These are phyloP conservation scores for Metschnikowia lachancei DNA, from an alignment of 805 yeast genomes.

Conservation along the genomic window DNA sequence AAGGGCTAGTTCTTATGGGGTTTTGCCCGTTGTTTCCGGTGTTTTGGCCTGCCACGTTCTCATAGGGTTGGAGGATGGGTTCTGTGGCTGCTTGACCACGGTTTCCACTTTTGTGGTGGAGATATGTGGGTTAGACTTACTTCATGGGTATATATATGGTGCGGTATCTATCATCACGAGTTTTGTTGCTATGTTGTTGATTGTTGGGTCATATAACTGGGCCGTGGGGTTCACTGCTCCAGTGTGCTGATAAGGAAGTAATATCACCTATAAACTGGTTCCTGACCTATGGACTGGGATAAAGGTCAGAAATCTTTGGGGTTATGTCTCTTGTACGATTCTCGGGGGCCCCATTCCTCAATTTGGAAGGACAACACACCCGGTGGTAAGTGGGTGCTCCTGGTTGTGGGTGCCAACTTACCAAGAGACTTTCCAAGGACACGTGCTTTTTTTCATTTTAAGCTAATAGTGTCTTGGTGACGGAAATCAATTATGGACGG, in stretches of 20 bases:
- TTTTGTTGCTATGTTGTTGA: conserved; percentile 51
- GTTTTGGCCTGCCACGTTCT: conserved; percentile 49
- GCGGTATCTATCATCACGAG: conserved; percentile 44
- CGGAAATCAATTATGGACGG: too few relatives aligned
- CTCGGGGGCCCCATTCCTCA: too few relatives aligned
- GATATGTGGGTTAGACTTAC: conserved; percentile 35
- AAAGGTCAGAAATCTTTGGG: too few relatives aligned
- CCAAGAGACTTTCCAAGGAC: too few relatives aligned
- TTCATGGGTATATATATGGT: conserved; percentile 51
- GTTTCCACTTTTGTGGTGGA: conserved; percentile 78
- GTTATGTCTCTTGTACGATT: too few relatives aligned
- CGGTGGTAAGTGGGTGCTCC: too few relatives aligned
- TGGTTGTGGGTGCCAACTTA: too few relatives aligned
- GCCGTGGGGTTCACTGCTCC: conserved; percentile 41
- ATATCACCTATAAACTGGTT: too few relatives aligned
- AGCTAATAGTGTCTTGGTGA: too few relatives aligned
- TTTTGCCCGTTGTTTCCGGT: conserved; percentile 28
- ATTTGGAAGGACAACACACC: too few relatives aligned
- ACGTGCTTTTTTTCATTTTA: too few relatives aligned
- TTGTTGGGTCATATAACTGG: conserved; percentile 76
- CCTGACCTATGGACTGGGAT: too few relatives aligned
- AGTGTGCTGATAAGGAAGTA: conserved; percentile 23
- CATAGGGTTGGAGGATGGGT: conserved; percentile 58
- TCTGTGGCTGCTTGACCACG: conserved; percentile 70
- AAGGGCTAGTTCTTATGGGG: conserved; percentile 18